Evolutionary conservation across 495 filamentous ascomycete genomes (phyloP), one percentile per base, ranked within the genome.

Genomic region (Paragyromitra xinjiangensis): DNA sequence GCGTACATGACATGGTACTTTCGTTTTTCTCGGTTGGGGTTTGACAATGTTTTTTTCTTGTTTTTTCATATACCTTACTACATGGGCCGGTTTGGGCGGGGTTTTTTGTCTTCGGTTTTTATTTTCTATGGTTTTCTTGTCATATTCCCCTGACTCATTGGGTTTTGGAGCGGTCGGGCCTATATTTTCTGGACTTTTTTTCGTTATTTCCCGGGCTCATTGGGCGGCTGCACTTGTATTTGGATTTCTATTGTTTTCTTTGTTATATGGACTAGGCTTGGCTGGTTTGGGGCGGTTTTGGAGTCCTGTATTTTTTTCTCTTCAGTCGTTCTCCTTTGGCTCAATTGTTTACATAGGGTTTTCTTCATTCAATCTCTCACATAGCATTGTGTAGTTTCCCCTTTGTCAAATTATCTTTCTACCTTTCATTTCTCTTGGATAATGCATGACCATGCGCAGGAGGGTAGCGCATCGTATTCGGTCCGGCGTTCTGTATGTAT

Each of bases 401-500:
- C 69, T 77, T 77, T 77, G 74, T 77, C 40, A 73, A 73, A 73
- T 66, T 65, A 45, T 44, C 42, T 65, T 55, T 39, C 19, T 66
- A 34, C 51, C 22, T 58, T 77, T 19, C 26, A 58, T 73, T 69
- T 44, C 67, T 67, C 65, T 51, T 65, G 70, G 37, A 64, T 71
- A 37, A 73, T 73, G 74, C 74, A 77, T 73, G 42, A 56, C 42
- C 61, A 66, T 77, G 69, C 42, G 69, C 71, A 58, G 68, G 68
- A 72, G 70, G 61, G 50, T 64, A 73, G 70, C 61, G 70, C 62
- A 73, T 76, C 72, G 70, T 73, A 50, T 76, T 71, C 73, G 62
- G 69, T 73, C 62, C 34, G 77, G 73, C 77, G 73, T 79, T 79
- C 61, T 78, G 74, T 75, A 62, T 79, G 77, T 78, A 79, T 66